Base-by-base conservation (phyloP, 106 monocot genomes). In the Ottelia alismoides region DNA sequence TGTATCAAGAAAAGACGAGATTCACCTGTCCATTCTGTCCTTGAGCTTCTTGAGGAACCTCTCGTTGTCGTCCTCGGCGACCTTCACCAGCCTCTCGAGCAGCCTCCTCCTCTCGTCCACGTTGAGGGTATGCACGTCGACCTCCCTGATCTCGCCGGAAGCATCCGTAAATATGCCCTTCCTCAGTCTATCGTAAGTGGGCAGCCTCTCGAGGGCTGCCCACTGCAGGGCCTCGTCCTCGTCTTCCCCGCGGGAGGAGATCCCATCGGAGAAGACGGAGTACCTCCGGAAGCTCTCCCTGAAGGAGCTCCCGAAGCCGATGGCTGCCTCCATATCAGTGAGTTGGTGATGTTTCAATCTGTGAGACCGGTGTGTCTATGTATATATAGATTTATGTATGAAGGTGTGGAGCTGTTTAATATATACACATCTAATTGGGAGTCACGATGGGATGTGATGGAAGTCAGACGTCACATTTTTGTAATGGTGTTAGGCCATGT, bases 31-130 rank as follows among this genome's bases (percentile, higher is more conserved):
- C 18, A 88, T 73, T 6, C 88, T 72, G 19, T 76, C 53, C 64
- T 50, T 76, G 49, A 88, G 82, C 67, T 76, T 79, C 50, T 70
- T 47, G 49, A 88, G 60, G 64, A 88, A 73, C 49, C 29, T 53
- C 70, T 79, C 79, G 20, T 83, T 74, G 60, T 88, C 88, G 48
- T 83, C 86, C 55, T 86, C 78, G 0, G 73, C 63, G 10, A 61
- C 76, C 19, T 60, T 63, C 2, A 88, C 67, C 9, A 88, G 61
- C 30, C 76, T 73, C 62, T 73, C 70, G 20, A 88, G 23, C 56
- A 88, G 16, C 0, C 35, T 46, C 61, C 65, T 65, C 53, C 64
- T 72, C 51, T 83, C 75, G 12, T 70, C 52, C 10, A 32, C 5
- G 0, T 73, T 62, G 9, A 88, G 61, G 22, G 28, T 19, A 14